These are phyloP conservation scores for Biscogniauxia mediterranea DNA, from an alignment of 2,329 filamentous ascomycete genomes.

Conservation along the genomic window DNA sequence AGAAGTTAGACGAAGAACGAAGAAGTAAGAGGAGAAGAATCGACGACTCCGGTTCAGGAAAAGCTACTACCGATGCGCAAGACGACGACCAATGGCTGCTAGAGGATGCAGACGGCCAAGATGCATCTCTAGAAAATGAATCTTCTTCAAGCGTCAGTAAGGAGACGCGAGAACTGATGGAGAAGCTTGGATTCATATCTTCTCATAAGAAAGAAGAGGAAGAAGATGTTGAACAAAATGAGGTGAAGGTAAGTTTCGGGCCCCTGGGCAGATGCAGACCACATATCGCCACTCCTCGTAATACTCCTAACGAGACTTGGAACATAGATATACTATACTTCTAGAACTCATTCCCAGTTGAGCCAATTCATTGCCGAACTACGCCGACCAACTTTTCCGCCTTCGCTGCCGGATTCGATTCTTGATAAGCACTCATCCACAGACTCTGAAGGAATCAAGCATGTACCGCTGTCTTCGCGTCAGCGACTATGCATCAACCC, in stretches of 20 bases:
- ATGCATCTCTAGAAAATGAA: conserved; percentile 34
- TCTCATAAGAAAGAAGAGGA: conserved; percentile 36
- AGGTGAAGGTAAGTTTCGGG: conserved; percentile 58
- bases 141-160: conserved; percentile 62
- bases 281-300: background rate
- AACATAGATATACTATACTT: conserved; percentile 80
- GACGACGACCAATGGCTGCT: conserved; percentile 67
- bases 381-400: conserved; percentile 72
- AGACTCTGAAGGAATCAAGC: conserved; percentile 64
- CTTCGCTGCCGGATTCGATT: conserved; percentile 57
- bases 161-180: conserved; percentile 72
- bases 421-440: conserved; percentile 21
- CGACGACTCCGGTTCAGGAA: conserved; percentile 32
- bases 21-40: conserved; percentile 46
- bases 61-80: conserved; percentile 25
- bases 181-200: conserved; percentile 55
- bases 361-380: conserved; percentile 85
- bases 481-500: conserved; percentile 91
- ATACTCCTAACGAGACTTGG: background rate
- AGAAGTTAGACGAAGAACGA: conserved; percentile 55
- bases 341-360: conserved; percentile 87
- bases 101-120: conserved; percentile 62
- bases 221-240: conserved; percentile 53
- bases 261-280: background rate
- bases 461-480: conserved; percentile 79